Evolutionary conservation across 108 stramenopile genomes (phyloP), one percentile per base, ranked within the genome.

Genomic region (Nitzschia putrida): DNA sequence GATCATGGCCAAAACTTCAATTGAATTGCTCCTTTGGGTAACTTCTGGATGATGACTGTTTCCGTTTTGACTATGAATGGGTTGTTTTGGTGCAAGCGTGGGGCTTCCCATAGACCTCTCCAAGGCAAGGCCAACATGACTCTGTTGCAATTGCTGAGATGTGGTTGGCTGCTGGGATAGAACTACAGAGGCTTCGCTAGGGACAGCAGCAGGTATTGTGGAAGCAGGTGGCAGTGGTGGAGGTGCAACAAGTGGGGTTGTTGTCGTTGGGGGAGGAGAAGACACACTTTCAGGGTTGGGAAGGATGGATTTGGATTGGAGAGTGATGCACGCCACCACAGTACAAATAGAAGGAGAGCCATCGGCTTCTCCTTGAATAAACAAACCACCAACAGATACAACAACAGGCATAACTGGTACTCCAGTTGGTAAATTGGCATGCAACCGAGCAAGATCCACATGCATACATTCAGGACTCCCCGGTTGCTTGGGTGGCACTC

Each of bases 1-100:
- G 18, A 84, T 76, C 66, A 69, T 73, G 2, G 83, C 83, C 16
- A 84, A 49, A 38, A 84, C 63, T 63, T 80, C 83, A 21, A 84
- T 80, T 25, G 72, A 74, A 43, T 66, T 73, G 21, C 13, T 66
- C 9, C 70, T 64, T 25, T 49, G 14, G 6, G 47, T 4, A 34
- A 34, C 29, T 34, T 34, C 29, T 1, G 29, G 29, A 34, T 34
- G 29, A 34, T 34, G 1, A 4, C 29, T 34, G 29, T 34, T 34
- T 34, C 29, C 29, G 4, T 34, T 34, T 34, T 34, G 29, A 4
- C 29, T 34, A 4, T 34, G 29, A 34, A 34, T 34, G 29, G 4
- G 29, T 34, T 34, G 29, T 34, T 34, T 34, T 1, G 29, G 29
- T 34, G 29, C 29, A 1, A 34, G 29, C 3, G 29, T 3, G 3